Percentiles rank a stretch among this genome's conserved stretches.
These are phyloP conservation scores for Sarocladiaceae sp. DNA, from an alignment of 2,329 filamentous ascomycete genomes.

Conservation along the genomic window DNA sequence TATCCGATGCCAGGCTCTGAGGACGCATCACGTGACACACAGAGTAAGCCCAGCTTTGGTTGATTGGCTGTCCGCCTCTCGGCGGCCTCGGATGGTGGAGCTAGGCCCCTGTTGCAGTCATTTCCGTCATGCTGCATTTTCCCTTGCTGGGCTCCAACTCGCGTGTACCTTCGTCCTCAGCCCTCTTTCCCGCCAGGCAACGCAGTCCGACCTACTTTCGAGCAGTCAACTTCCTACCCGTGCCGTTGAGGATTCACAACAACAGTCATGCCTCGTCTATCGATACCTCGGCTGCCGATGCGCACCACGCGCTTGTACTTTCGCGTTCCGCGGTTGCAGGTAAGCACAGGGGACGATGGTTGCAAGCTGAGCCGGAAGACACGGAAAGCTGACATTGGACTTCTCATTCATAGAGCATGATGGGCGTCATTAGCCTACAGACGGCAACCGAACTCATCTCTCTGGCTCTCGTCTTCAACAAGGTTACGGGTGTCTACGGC, in stretches of 20 bases:
- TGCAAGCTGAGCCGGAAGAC: neutral
- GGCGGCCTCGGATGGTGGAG: constrained; percentile 6
- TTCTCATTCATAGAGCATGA: constrained; percentile 30
- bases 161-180: constrained; percentile 7
- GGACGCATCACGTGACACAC: no score
- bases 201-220: neutral
- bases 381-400: neutral
- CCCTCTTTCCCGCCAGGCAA: neutral
- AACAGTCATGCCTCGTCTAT: constrained; percentile 8
- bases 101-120: constrained; percentile 13
- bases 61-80: neutral
- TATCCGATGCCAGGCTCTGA: no score
- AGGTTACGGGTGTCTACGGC: constrained; percentile 84
- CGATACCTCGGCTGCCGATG: constrained; percentile 9
- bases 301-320: constrained; percentile 26
- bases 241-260: neutral
- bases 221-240: neutral
- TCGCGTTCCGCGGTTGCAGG: constrained; percentile 34
- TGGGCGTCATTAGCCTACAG: constrained; percentile 79
- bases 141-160: constrained; percentile 3
- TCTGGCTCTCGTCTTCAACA: constrained; percentile 81
- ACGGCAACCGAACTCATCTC: constrained; percentile 82
- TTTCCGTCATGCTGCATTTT: constrained; percentile 16
- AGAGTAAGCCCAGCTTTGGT: no score
- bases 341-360: constrained; percentile 18